Base-by-base conservation (phyloP, 805 yeast genomes). In the Schwanniomyces yamadae region DNA sequence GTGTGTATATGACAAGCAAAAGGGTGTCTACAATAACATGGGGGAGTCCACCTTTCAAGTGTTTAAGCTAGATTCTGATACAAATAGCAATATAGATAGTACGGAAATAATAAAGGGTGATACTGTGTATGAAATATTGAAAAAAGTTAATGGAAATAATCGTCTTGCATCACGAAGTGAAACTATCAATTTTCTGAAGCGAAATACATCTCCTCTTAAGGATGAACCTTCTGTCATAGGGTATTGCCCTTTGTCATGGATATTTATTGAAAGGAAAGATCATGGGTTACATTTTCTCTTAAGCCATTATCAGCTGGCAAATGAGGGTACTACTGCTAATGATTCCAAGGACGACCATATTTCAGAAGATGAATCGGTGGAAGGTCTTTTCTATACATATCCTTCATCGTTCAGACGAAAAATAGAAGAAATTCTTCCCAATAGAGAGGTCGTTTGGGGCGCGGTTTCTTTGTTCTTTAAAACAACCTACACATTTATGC, bases 1-100 rank as follows among this genome's bases (percentile, higher is more conserved):
- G 21, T 49, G 54, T 34, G 19, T 30, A 8, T 49, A 47, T 32
- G 50, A 33, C 13, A 25, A 14, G 13, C 13, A 12, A 6, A n/a
- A 25, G 6, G 17, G 8, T 10, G n/a, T 13, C 8, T 10, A 25
- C 4, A 14, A 14, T 14, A 5, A 16, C 6, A 25, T 14, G 18
- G 28, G 28, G 7, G 15, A 25, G 7, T 12, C 28, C 13, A 25
- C 28, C 15, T 13, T 7, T 13, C 28, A 25, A 14, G 11, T 25
- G 15, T 25, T 25, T 13, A 25, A 25, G 15, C 11, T 25, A 25
- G 28, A 25, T 12, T 5, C 9, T 18, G 18, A 25, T 5, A 6
- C 7, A 10, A 25, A 6, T 12, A 12, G 9, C 7, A 2, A 25
- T 25, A 13, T 4, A 13, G 11, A n/a, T n/a, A n/a, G n/a, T n/a